Evolutionary conservation across 1,284 basidiomycete genomes (phyloP), one percentile per base, ranked within the genome.

Genomic region (Boletellus deceptivus): DNA sequence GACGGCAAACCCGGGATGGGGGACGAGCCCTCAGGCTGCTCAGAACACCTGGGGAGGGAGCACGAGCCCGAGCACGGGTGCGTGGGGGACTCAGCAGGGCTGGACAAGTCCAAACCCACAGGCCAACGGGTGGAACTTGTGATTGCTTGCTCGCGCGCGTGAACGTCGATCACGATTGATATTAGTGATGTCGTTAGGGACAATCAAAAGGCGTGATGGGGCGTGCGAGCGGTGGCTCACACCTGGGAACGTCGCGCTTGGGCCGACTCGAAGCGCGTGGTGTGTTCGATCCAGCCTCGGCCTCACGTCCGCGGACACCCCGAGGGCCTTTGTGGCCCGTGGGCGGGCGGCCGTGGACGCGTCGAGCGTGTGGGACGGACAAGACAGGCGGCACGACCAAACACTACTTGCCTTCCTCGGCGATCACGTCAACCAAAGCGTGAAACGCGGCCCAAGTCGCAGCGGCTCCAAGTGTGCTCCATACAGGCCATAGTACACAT

Each of bases 61-160:
- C 41, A 60, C 69, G 2, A 73, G 72, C 45, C 71, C 73, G 20
- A 64, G 44, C 49, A 53, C 67, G 2, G 61, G 55, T 7, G 51
- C 64, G 31, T 71, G 70, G 66, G 68, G 64, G 9, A 37, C 56
- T 3, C 65, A 70, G 39, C 68, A 70, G 43, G 71, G 73, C 11
- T 75, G 73, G 73, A 59, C 58, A n/a, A 72, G 73, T 50, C 72
- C 73, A 18, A 62, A 52, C 46, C 78, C 69, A 52, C 77, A 76
- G 55, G 60, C 76, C 20, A 80, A 79, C 58, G 80, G 79, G n/a
- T 83, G 81, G 80, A 80, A 74, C 55, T 66, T 79, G 27, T 80
- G 65, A 62, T 22, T 41, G 13, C 11, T 13, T 6, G 6, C 8
- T 11, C 16, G 7, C n/a, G 16, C 33, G 13, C 11, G 16, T 33